These are phyloP conservation scores for Russula emetica DNA, from an alignment of 768 basidiomycete genomes.

Conservation along the genomic window DNA sequence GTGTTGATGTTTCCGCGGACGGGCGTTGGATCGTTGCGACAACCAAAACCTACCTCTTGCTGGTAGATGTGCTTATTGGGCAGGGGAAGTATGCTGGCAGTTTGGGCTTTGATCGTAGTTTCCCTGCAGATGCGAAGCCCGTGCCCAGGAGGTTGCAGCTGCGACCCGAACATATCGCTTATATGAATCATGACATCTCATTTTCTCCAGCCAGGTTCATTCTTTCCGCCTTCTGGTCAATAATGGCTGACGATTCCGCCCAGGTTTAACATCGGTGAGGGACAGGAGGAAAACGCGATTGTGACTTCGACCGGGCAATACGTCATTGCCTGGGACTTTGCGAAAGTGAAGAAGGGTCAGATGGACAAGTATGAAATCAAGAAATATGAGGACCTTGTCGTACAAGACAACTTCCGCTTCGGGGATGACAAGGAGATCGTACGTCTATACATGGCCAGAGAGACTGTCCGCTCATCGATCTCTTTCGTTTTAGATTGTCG, in stretches of 20 bases:
- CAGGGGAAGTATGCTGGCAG: slow-evolving; percentile 80
- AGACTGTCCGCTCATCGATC: slow-evolving; percentile 13
- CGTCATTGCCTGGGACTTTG: slow-evolving; percentile 96
- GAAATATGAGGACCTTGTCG: slow-evolving; percentile 90
- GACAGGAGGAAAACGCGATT: slow-evolving; percentile 88
- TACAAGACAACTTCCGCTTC: slow-evolving; percentile 97
- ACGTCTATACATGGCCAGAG: slow-evolving; percentile 34
- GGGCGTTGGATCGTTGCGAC: slow-evolving; percentile 96
- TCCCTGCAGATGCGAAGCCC: slow-evolving; percentile 93
- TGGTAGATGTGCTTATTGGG: slow-evolving; percentile 94
- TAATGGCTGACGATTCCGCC: slow-evolving; percentile 2
- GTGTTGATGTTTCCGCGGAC: slow-evolving; percentile 89
- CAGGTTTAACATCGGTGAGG: slow-evolving; percentile 91
- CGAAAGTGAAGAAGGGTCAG: slow-evolving; percentile 88
- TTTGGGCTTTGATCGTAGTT: slow-evolving; percentile 88
- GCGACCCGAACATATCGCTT: slow-evolving; percentile 86
- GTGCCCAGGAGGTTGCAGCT: slow-evolving; percentile 84
- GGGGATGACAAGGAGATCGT: slow-evolving; percentile 97
- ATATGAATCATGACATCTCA: slow-evolving; percentile 81
- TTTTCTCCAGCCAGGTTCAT: slow-evolving; percentile 91
- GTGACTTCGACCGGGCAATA: slow-evolving; percentile 91
- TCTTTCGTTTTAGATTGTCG: slow-evolving; percentile 68
- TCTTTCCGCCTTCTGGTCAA: slow-evolving; percentile 6
- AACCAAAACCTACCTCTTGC: slow-evolving; percentile 85
- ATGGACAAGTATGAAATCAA: slow-evolving; percentile 94